phyloP scores from a whole-genome alignment of 495 filamentous ascomycete genomes.

The Rostrohypoxylon terebratum region DNA sequence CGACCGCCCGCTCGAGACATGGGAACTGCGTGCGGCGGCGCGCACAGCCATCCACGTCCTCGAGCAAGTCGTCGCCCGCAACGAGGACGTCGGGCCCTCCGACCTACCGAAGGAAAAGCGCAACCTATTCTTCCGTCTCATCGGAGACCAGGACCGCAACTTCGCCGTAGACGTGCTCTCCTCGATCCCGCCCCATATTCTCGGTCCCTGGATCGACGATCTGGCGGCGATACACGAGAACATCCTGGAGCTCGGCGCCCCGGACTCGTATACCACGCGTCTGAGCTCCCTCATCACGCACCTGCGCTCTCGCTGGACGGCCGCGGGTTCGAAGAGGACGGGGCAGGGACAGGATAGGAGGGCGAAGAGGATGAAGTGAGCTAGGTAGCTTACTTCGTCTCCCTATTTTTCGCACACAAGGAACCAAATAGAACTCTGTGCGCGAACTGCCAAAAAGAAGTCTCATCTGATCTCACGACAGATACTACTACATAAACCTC shows the following conservation, averaged over 20 bases:
- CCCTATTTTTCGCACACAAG: neutral
- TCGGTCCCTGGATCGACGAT: constrained; percentile 39
- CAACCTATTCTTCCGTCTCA: constrained; percentile 55
- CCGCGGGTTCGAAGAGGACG: constrained; percentile 24
- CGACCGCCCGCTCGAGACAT: constrained; percentile 48
- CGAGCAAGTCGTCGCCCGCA: constrained; percentile 50
- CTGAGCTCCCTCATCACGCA: constrained; percentile 30
- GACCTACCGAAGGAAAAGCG: constrained; percentile 37
- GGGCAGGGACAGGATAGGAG: constrained; percentile 19
- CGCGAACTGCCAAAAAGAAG: neutral
- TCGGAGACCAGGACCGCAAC: constrained; percentile 52
- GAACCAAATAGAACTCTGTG: neutral
- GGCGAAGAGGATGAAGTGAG: constrained; percentile 30
- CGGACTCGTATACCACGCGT: constrained; percentile 27
- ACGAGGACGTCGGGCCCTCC: constrained; percentile 46
- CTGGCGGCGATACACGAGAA: constrained; percentile 30
- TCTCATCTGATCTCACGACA: neutral
- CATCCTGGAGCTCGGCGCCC: constrained; percentile 23
- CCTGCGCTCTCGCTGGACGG: constrained; percentile 12
- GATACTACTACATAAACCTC: constrained; percentile 2
- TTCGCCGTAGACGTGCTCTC: constrained; percentile 55
- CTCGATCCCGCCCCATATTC: constrained; percentile 49
- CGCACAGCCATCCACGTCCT: constrained; percentile 57
- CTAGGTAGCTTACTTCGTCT: constrained; percentile 16
- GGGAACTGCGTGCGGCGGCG: constrained; percentile 54